Base-by-base conservation (phyloP, 2,329 filamentous ascomycete species). In the Daldinia eschscholtzii region DNA sequence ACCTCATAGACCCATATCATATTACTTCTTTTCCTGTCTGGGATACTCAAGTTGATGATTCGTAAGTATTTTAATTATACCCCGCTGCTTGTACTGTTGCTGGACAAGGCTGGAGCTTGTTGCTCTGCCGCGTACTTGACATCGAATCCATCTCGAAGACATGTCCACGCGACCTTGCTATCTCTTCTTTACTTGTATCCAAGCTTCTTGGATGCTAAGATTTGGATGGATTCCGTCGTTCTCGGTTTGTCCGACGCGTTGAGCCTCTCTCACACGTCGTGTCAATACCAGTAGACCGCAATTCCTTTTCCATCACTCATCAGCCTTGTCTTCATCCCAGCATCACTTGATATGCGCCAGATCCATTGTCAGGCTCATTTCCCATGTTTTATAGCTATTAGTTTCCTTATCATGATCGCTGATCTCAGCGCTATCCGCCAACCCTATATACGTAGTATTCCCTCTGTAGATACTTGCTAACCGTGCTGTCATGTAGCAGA, bases 401-500 rank as follows among this genome's bases (percentile, higher is more conserved):
- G 65, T 59, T 73, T 71, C 64, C 73, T 72, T 72, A 75, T 75
- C 62, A 59, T 74, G 72, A 73, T 83, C 81, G 81, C 81, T 66
- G 65, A 37, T 70, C 68, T 53, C 68, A 64, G 67, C 77, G 74
- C 76, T 79, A 70, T 66, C 74, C 62, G 65, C 59, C 70, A 60
- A 74, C 69, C 64, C 69, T 30, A 66, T 68, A 72, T 57, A 71
- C 67, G 65, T 72, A 64, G 57, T 60, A 28, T 55, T 64, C 46
- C 30, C 28, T 42, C 48, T 58, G 37, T 77, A 70, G 76, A 71
- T 67, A 44, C 39, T 58, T 77, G 78, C 84, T 87, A 82, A 87
- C 80, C 79, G 82, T 79, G 79, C 80, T 80, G 80, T 82, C 82
- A 79, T 77, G 68, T 76, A 88, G 87, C 85, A 83, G 86, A 86